Evolutionary conservation across 495 filamentous ascomycete genomes (phyloP), one percentile per base, ranked within the genome.

Genomic region (Penicillium salamii): DNA sequence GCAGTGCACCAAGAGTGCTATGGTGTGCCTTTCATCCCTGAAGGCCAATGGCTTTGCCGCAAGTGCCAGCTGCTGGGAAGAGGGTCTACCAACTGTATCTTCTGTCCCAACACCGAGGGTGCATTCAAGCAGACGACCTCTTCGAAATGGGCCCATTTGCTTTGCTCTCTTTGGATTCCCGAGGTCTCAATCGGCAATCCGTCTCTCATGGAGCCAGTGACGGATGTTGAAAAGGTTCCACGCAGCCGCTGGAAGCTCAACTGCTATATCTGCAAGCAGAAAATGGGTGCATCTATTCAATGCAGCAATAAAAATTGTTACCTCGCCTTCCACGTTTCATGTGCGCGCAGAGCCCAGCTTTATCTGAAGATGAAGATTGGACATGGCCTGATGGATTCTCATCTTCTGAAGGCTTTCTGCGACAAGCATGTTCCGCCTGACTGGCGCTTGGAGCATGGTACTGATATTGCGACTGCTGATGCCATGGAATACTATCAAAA

Each of bases 1-100:
- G 93, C 93, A 5, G 93, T 99, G 32, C 93, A 99, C 66, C 93
- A 99, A 63, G 93, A 99, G 67, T 99, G 95, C 69, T 99, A 98
- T 71, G 93, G 93, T 53, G 93, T 99, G 40, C 93, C 95, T 23
- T 97, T 95, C 71, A 97, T 99, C 59, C 93, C 93, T 1, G 93
- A 97, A 70, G 93, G 93, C 5, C 95, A 99, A 66, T 99, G 95
- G 95, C 74, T 97, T 31, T 99, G 93, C 71, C 84, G 93, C 33
- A 97, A 96, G 68, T 99, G 93, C 69, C 90, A 96, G 69, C 76
- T 96, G 52, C 90, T 96, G 63, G 95, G 95, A 38, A 82, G 91
- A 59, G 91, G 90, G 26, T 88, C 90, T 50, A 88, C 90, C 72
- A 93, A 91, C 20, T 99, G 93, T 73, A 96, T 97, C 46, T 97